Evolutionary conservation across 1,284 basidiomycete genomes (phyloP).

Genomic region (Heterobasidion irregulare): DNA sequence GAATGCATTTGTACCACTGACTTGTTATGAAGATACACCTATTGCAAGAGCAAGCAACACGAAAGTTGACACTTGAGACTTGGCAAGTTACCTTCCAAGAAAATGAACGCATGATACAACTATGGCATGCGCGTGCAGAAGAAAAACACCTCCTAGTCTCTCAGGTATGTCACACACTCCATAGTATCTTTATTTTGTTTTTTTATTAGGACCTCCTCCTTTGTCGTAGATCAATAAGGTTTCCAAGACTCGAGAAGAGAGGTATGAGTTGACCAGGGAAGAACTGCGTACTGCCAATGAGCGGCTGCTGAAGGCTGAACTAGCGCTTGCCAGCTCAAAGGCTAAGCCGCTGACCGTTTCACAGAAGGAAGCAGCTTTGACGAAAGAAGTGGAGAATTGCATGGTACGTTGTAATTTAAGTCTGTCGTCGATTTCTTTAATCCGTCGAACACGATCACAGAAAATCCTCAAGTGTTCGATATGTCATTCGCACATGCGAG

Average conservation of each 20-base stretch:
- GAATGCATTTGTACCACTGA: too few species aligned
- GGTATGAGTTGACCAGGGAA: neutral
- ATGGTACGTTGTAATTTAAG: constrained; percentile 41
- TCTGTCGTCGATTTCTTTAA: neutral
- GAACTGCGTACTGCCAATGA: constrained; percentile 23
- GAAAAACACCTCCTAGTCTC: too few species aligned
- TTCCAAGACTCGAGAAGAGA: neutral
- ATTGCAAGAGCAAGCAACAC: too few species aligned
- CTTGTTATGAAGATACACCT: too few species aligned
- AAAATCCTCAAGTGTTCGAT: constrained; percentile 88
- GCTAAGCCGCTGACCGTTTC: constrained; percentile 22
- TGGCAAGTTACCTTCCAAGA: too few species aligned
- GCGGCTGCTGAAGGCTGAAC: constrained; percentile 36
- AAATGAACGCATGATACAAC: too few species aligned
- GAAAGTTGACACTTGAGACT: too few species aligned
- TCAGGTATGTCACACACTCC: too few species aligned
- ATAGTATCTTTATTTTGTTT: too few species aligned
- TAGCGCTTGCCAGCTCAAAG: constrained; percentile 36
- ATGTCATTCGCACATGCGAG: constrained; percentile 80
- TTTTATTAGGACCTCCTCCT: too few species aligned
- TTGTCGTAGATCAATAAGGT: too few species aligned
- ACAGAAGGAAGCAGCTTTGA: constrained; percentile 31
- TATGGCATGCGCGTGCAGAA: too few species aligned
- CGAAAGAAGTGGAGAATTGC: constrained; percentile 50
- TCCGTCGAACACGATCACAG: constrained; percentile 30